These are phyloP conservation scores for Amylocystis lapponica DNA, from an alignment of 768 basidiomycete species.

Conservation along the genomic window DNA sequence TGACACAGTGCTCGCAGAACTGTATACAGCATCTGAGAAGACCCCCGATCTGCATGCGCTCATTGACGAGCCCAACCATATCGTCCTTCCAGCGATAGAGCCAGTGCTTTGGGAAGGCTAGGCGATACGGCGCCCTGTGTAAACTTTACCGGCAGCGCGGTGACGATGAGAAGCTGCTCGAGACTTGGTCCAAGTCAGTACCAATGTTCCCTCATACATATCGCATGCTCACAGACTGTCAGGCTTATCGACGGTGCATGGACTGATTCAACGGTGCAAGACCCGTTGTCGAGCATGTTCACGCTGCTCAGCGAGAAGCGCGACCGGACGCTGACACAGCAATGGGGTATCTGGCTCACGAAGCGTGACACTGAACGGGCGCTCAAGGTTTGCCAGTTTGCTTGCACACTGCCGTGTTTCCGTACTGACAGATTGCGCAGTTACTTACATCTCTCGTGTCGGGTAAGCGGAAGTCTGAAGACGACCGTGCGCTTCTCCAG, in stretches of 20 bases:
- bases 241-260: constrained; percentile 66
- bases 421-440: constrained; percentile 29
- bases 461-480: constrained; percentile 53
- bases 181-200: constrained; percentile 62
- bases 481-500: constrained; percentile 53
- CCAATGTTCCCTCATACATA: not conserved
- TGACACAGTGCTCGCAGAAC: constrained; percentile 77
- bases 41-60: constrained; percentile 56
- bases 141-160: constrained; percentile 53
- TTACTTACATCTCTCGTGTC: constrained; percentile 52
- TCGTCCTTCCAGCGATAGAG: constrained; percentile 61
- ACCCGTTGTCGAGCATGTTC: constrained; percentile 60
- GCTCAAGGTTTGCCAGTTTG: constrained; percentile 46
- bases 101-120: constrained; percentile 40
- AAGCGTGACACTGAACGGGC: constrained; percentile 64
- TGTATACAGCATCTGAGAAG: constrained; percentile 59
- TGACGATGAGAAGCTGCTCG: constrained; percentile 56
- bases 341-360: constrained; percentile 80
- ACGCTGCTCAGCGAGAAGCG: constrained; percentile 48
- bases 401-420: not conserved
- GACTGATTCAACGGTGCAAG: constrained; percentile 54
- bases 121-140: constrained; percentile 57
- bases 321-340: constrained; percentile 56
- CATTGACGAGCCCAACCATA: constrained; percentile 44
- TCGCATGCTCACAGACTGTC: constrained; percentile 4